Evolutionary conservation across 768 basidiomycete genomes (phyloP), one percentile per base, ranked within the genome.

Genomic region (Psilocybe tampanensis): DNA sequence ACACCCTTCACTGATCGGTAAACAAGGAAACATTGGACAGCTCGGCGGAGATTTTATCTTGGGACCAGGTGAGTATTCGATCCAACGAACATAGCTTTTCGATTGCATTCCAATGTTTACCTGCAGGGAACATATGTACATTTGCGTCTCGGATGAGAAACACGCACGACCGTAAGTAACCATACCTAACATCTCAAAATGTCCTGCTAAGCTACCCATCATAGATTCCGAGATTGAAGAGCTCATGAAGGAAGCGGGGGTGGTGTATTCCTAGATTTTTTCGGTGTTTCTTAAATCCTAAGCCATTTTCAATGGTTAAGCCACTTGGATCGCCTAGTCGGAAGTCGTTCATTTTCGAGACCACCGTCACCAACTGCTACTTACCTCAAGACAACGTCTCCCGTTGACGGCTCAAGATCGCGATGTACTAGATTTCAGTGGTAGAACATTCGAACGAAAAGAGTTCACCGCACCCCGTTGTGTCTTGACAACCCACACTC

Each of bases 1-100:
- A 66, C 66, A 79, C 33, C 79, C 80, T 0, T 61, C 60, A 1
- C 69, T 80, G 17, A 72, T 84, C n/a, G 86, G 85, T 0, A 86
- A 85, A 64, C 81, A 85, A 54, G 87, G 86, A 0, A 83, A 86
- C 48, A 62, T 82, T n/a, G 76, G 79, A 0, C 86, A 89, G 64
- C 69, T 86, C 0, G 86, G 86, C 4, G 86, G 85, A 2, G 86
- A 89, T 22, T 87, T 86, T 51, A 67, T 89, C 12, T 72, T 88
- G 47, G 83, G 82, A 19, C 82, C 84, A 18, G 84, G 84, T 84
- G 36, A 39, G 36, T 39, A 15, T 39, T n/a, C 36, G n/a, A n/a
- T n/a, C n/a, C n/a, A n/a, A n/a, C n/a, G n/a, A n/a, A n/a, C n/a
- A n/a, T n/a, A n/a, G n/a, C n/a, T n/a, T n/a, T n/a, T n/a, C n/a